These are phyloP conservation scores for Geranium rotundifolium DNA, from an alignment of 345 rosid species.

Conservation along the genomic window DNA sequence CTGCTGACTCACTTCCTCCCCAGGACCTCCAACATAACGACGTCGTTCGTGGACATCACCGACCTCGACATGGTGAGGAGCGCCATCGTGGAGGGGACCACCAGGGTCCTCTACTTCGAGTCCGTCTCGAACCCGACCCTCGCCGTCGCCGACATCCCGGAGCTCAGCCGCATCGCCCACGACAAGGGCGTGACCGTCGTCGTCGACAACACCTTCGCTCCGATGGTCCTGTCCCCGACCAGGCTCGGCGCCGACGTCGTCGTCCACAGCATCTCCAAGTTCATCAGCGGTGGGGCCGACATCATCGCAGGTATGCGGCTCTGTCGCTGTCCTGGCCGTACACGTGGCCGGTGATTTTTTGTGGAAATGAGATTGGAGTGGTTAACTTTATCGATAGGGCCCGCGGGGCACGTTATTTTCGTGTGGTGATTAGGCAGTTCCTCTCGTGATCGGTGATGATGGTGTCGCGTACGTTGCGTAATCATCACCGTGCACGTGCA, in stretches of 20 bases:
- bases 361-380: too few relatives aligned
- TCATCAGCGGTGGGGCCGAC: constrained; percentile 95
- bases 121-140: constrained; percentile 81
- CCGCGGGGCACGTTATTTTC: too few relatives aligned
- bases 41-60: constrained; percentile 67
- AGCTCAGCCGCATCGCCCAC: constrained; percentile 67
- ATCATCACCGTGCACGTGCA: too few relatives aligned
- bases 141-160: constrained; percentile 65
- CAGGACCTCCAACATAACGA: constrained; percentile 71
- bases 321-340: too few relatives aligned
- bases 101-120: constrained; percentile 78
- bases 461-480: too few relatives aligned
- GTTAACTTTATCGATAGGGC: too few relatives aligned
- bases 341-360: too few relatives aligned
- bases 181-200: constrained; percentile 67
- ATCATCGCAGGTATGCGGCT: constrained; percentile 63
- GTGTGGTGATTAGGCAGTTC: too few relatives aligned
- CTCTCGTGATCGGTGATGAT: too few relatives aligned
- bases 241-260: constrained; percentile 90
- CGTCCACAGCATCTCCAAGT: constrained; percentile 84
- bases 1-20: constrained; percentile 73
- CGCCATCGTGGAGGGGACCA: constrained; percentile 53
- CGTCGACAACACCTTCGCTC: constrained; percentile 88
- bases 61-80: constrained; percentile 43
- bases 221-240: constrained; percentile 89